These are phyloP conservation scores for Morella rubra DNA, from an alignment of 306 rosid genomes.

Conservation along the genomic window DNA sequence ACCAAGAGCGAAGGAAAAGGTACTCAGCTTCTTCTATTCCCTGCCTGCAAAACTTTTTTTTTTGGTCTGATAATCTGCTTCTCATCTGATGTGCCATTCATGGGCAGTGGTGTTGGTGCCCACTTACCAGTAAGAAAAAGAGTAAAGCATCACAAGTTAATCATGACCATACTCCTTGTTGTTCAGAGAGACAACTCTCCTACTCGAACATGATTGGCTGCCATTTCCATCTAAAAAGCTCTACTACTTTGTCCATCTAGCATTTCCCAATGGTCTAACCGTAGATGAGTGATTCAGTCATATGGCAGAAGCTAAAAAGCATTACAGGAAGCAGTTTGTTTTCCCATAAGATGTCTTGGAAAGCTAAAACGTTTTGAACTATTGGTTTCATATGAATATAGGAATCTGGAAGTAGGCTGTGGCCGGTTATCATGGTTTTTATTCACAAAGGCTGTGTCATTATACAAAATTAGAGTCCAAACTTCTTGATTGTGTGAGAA, in stretches of 20 bases:
- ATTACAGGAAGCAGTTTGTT: slow-evolving; percentile 14
- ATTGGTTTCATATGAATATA: neutral
- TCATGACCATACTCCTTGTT: neutral
- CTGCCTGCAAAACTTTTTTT: neutral
- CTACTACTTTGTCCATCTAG: neutral
- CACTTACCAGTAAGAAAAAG: too few species aligned
- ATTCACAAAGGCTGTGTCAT: neutral
- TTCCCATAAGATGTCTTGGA: neutral
- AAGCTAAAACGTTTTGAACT: neutral
- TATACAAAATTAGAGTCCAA: neutral
- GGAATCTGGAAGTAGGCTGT: neutral
- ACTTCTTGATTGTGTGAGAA: neutral
- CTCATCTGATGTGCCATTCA: neutral
- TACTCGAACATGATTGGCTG: neutral
- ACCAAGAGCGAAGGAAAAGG: slow-evolving; percentile 94
- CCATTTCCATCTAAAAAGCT: neutral
- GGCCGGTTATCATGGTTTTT: neutral
- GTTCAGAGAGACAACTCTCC: neutral
- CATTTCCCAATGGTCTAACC: neutral
- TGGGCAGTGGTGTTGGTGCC: too few species aligned
- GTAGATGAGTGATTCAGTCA: neutral
- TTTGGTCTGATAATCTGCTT: slow-evolving; percentile 13
- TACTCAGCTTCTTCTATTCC: slow-evolving; percentile 30
- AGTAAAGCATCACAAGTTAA: too few species aligned
- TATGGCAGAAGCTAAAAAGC: slow-evolving; percentile 4